These are phyloP conservation scores for Candida ponderosae DNA, from an alignment of 805 yeast species.

Conservation along the genomic window DNA sequence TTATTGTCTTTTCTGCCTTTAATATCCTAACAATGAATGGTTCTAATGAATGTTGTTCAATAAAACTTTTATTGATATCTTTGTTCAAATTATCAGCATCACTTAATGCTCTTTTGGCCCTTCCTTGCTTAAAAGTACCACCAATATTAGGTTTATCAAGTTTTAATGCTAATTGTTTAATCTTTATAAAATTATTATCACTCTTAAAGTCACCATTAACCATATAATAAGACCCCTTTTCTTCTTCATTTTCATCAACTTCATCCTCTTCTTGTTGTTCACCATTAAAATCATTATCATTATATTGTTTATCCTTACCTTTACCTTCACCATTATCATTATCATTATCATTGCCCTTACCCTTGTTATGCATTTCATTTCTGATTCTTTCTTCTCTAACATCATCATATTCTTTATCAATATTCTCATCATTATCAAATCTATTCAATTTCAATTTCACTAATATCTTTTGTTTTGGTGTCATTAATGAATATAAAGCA, in stretches of 20 bases:
- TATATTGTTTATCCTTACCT: constrained; percentile 2
- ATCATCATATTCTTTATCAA: neutral
- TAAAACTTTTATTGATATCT: neutral
- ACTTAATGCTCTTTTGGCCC: no score
- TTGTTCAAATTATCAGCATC: constrained; percentile 1
- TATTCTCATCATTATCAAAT: no score
- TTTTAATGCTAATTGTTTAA: no score
- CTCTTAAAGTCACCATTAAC: no score
- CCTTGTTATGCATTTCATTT: no score
- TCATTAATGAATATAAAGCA: constrained; percentile 15
- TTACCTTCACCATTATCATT: constrained; percentile 4
- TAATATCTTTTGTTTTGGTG: constrained; percentile 13
- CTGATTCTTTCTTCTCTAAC: neutral
- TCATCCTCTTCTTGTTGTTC: constrained; percentile 1
- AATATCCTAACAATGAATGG: constrained; percentile 14
- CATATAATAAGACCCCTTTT: no score
- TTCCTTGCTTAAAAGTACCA: no score
- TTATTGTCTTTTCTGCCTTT: constrained; percentile 7
- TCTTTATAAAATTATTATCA: no score
- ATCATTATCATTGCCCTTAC: no score
- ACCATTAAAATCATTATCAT: neutral
- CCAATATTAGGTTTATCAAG: no score
- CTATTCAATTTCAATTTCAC: constrained; percentile 3
- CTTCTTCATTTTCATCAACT: no score
- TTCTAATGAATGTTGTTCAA: constrained; percentile 4